These are phyloP conservation scores for Fraxinus dipetala DNA, from an alignment of 305 asterid species.

Conservation along the genomic window DNA sequence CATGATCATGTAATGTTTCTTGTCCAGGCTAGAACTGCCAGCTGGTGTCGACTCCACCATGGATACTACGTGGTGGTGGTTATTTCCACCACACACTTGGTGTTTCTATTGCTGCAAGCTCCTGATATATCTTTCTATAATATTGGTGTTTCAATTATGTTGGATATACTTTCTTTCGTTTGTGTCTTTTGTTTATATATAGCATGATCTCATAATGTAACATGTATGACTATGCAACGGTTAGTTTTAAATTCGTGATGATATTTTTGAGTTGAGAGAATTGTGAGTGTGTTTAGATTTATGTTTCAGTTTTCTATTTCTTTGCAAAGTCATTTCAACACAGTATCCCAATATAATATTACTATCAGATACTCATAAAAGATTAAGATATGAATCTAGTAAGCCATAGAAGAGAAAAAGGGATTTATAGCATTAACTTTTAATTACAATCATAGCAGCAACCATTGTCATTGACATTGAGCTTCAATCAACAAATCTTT, in stretches of 20 bases:
- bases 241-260: not conserved
- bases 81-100: constrained; percentile 19
- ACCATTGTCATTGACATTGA: constrained; percentile 36
- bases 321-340: not conserved
- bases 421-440: not conserved
- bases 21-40: constrained; percentile 1
- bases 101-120: constrained; percentile 34
- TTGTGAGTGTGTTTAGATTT: not conserved
- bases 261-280: not conserved
- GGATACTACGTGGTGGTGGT: constrained; percentile 34
- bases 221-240: not conserved
- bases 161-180: not conserved
- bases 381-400: not conserved
- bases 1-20: constrained; percentile 18
- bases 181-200: constrained; percentile 29
- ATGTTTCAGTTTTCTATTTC: not conserved
- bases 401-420: not conserved
- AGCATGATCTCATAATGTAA: not conserved
- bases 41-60: constrained; percentile 31
- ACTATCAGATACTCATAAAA: not conserved
- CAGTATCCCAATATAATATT: not conserved
- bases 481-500: constrained; percentile 51
- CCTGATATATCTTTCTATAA: constrained; percentile 17
- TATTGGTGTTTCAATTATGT: not conserved
- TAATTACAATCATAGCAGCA: not conserved